Conservation (phyloP, 2,329 filamentous ascomycete species). For the Plectosphaerella cucumerina region DNA sequence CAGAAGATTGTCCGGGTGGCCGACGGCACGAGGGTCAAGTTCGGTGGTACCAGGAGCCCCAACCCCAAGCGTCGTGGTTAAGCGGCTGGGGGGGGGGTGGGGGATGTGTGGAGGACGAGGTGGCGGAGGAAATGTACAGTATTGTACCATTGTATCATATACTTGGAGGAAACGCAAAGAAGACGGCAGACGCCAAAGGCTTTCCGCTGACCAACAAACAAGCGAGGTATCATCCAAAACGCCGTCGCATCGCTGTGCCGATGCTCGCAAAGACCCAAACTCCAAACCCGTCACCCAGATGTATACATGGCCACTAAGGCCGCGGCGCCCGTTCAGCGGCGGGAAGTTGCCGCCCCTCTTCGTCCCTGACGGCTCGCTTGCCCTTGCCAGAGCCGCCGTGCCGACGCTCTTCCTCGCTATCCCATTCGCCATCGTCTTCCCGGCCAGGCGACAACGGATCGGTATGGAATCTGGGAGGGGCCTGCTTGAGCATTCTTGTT, state of each 20-base stretch:
- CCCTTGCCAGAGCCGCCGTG: conserved; percentile 36
- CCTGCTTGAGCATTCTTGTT: conserved; percentile 52
- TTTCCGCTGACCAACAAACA: not conserved
- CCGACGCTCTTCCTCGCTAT: conserved; percentile 41
- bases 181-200: not conserved
- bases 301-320: not conserved
- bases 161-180: conserved; percentile 14
- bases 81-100: not conserved
- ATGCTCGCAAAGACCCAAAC: not conserved
- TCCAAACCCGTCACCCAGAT: not conserved
- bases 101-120: not conserved
- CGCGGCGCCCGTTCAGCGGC: conserved; percentile 47
- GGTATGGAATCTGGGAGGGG: conserved; percentile 16
- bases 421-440: conserved; percentile 26
- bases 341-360: conserved; percentile 46
- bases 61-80: conserved; percentile 71
- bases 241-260: conserved; percentile 5
- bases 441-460: conserved; percentile 10
- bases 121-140: conserved; percentile 24
- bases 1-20: conserved; percentile 73
- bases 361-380: conserved; percentile 42
- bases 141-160: conserved; percentile 29
- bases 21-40: conserved; percentile 88
- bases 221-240: conserved; percentile 3
- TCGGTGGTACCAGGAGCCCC: conserved; percentile 86